Percentiles rank a stretch among this genome's conserved stretches.
phyloP scores from a whole-genome alignment of 345 rosid species.

The Hibiscus trionum region DNA sequence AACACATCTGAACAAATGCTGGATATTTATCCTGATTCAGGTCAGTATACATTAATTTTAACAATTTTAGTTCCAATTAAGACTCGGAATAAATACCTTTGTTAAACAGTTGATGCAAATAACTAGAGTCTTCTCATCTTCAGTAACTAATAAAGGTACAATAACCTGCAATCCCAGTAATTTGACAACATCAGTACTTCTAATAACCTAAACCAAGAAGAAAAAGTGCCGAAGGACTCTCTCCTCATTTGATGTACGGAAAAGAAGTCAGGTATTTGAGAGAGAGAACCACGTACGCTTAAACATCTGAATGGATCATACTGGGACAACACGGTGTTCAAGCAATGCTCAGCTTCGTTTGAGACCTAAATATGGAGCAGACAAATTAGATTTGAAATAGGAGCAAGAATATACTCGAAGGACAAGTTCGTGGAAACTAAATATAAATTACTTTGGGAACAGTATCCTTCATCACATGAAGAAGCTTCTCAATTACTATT shows the following conservation, averaged over 20 bases:
- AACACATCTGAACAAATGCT: not conserved
- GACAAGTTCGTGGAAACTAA: not conserved
- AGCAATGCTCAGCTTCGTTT: conserved; percentile 85
- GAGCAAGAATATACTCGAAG: not conserved
- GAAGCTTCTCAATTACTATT: conserved; percentile 86
- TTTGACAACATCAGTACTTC: conserved; percentile 9
- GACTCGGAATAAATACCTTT: conserved; percentile 43
- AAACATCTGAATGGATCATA: conserved; percentile 97
- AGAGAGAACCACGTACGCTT: conserved; percentile 49
- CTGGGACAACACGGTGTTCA: conserved; percentile 62
- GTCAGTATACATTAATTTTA: not conserved
- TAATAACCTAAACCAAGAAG: not conserved
- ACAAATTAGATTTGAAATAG: conserved; percentile 13
- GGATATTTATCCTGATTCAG: not conserved
- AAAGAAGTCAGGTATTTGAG: conserved; percentile 1
- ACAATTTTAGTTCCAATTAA: not conserved
- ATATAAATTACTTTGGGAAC: conserved; percentile 54
- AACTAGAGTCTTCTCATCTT: conserved; percentile 88
- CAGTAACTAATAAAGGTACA: conserved; percentile 80
- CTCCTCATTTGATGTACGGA: not conserved
- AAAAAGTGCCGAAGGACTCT: not conserved
- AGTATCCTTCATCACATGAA: conserved; percentile 69
- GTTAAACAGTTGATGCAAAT: conserved; percentile 90
- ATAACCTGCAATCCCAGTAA: conserved; percentile 51
- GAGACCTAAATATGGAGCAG: conserved; percentile 46